Evolutionary conservation across 306 rosid species (phyloP).

Genomic region (Psophocarpus tetragonolobus): DNA sequence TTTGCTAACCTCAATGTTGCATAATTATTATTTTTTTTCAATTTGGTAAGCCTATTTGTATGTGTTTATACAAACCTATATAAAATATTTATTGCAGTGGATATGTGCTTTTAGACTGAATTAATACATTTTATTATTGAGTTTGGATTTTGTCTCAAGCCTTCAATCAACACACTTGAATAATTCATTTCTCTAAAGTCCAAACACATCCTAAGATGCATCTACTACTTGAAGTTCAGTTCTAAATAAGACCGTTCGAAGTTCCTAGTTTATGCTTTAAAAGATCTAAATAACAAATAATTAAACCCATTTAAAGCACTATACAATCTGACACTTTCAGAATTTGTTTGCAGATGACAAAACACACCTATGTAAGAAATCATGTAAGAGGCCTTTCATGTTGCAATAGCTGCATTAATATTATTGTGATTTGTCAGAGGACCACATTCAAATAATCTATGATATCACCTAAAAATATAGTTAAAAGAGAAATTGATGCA

Average conservation of each 20-base stretch:
- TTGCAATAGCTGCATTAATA: conserved; percentile 5
- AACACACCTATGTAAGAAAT: neutral
- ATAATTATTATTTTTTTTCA: too few species aligned
- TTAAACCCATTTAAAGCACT: too few species aligned
- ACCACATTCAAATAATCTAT: conserved; percentile 13
- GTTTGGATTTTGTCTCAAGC: neutral
- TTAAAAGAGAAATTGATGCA: neutral
- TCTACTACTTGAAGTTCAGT: too few species aligned
- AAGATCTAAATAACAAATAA: neutral
- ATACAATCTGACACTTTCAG: neutral
- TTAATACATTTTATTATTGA: neutral
- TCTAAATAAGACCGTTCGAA: neutral
- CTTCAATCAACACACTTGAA: neutral
- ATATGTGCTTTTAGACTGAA: neutral
- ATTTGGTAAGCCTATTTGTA: neutral
- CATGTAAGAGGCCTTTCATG: neutral
- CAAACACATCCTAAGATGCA: neutral
- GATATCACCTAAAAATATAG: conserved; percentile 15
- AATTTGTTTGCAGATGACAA: neutral
- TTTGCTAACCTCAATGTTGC: neutral
- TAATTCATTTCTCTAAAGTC: too few species aligned
- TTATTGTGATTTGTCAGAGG: conserved; percentile 9
- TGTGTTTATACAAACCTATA: neutral
- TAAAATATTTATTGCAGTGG: neutral
- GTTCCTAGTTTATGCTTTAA: neutral